Evolutionary conservation across 148 eudicot genomes (phyloP).

Genomic region (Tetragonia tetragonoides): DNA sequence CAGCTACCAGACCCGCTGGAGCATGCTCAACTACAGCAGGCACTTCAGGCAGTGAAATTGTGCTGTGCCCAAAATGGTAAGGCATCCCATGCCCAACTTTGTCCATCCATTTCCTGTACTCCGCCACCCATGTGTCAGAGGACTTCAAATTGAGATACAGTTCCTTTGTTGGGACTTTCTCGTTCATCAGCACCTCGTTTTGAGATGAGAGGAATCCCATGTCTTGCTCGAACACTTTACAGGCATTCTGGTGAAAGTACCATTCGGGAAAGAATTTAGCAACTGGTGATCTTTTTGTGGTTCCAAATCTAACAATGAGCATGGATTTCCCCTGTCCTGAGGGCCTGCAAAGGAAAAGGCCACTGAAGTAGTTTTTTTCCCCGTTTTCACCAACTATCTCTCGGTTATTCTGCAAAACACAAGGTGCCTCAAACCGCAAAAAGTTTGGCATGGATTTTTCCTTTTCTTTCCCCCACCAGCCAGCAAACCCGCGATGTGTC

Average conservation of each 20-base stretch:
- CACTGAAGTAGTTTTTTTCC: conserved; percentile 59
- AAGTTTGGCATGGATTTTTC: conserved; percentile 58
- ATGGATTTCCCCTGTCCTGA: conserved; percentile 93
- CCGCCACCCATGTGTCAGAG: conserved; percentile 93
- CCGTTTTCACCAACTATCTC: conserved; percentile 67
- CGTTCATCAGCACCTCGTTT: conserved; percentile 76
- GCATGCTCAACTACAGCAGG: conserved; percentile 96
- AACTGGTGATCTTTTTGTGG: conserved; percentile 54
- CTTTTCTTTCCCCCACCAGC: conserved; percentile 75
- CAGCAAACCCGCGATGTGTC: conserved; percentile 84
- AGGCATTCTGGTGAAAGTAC: conserved; percentile 91
- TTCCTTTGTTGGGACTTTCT: conserved; percentile 72
- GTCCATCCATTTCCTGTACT: conserved; percentile 98
- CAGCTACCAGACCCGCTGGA: conserved; percentile 88
- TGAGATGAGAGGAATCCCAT: conserved; percentile 97
- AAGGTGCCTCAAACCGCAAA: conserved; percentile 82
- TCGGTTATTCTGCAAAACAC: conserved; percentile 80
- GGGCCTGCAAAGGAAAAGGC: conserved; percentile 84
- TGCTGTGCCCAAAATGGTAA: conserved; percentile 85
- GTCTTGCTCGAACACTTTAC: conserved; percentile 96
- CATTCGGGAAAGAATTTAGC: conserved; percentile 67
- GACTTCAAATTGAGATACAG: conserved; percentile 75
- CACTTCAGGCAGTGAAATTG: conserved; percentile 56
- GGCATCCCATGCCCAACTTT: conserved; percentile 99
- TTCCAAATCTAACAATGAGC: conserved; percentile 88